Evolutionary conservation across 176 grass and related monocot genomes (phyloP).

Genomic region (Alloteropsis semialata): DNA sequence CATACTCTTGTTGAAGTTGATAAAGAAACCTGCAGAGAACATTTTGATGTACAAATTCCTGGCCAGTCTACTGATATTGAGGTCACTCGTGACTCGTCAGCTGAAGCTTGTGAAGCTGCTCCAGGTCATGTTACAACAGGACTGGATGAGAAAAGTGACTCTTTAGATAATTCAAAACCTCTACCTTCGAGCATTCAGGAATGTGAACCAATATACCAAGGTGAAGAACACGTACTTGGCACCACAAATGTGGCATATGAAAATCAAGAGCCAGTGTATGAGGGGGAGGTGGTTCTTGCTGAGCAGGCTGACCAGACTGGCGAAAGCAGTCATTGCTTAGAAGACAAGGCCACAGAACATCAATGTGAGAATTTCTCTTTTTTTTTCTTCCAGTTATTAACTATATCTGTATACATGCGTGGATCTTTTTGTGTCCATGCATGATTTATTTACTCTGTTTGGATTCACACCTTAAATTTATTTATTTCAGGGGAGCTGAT

Average conservation of each 20-base stretch:
- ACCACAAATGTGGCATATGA: slow-evolving; percentile 36
- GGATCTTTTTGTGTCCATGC: slow-evolving; percentile 7
- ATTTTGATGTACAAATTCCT: slow-evolving; percentile 26
- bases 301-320: slow-evolving; percentile 57
- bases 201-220: slow-evolving; percentile 89
- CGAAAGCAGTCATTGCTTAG: slow-evolving; percentile 29
- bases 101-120: slow-evolving; percentile 31
- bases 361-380: slow-evolving; percentile 63
- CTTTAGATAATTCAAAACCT: slow-evolving; percentile 40
- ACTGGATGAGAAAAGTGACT: slow-evolving; percentile 41
- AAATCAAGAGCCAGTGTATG: slow-evolving; percentile 78
- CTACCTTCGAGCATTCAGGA: slow-evolving; percentile 40
- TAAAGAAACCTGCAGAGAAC: slow-evolving; percentile 35
- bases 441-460: slow-evolving; percentile 18
- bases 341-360: slow-evolving; percentile 41
- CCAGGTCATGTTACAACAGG: slow-evolving; percentile 25
- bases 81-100: slow-evolving; percentile 16
- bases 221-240: slow-evolving; percentile 80
- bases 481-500: slow-evolving; percentile 84
- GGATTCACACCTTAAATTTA: neutral
- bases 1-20: slow-evolving; percentile 24
- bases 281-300: slow-evolving; percentile 78
- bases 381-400: neutral
- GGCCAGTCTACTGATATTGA: slow-evolving; percentile 25
- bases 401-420: neutral